These are phyloP conservation scores for Tulasnella sp. DNA, from an alignment of 768 basidiomycete genomes.

Conservation along the genomic window DNA sequence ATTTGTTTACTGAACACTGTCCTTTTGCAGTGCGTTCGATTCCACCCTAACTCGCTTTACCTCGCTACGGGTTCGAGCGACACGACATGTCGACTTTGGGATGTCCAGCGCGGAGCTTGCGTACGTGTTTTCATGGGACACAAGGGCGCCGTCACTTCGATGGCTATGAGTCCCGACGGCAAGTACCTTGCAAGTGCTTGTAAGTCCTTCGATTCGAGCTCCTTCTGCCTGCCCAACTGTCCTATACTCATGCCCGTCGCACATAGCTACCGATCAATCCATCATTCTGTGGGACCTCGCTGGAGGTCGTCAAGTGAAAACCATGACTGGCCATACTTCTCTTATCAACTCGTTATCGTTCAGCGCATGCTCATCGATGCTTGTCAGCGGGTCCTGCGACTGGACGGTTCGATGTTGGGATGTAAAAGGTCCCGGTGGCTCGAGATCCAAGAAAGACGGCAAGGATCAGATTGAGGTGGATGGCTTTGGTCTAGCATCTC, in stretches of 20 bases:
- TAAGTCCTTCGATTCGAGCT: conserved; percentile 29
- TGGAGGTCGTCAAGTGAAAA: conserved; percentile 90
- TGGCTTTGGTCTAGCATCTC: conserved; percentile 24
- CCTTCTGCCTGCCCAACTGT: neutral
- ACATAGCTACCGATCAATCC: conserved; percentile 73
- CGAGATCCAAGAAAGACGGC: conserved; percentile 42
- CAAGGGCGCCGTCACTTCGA: conserved; percentile 73
- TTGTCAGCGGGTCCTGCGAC: conserved; percentile 87
- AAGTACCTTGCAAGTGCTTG: conserved; percentile 87
- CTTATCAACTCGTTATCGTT: conserved; percentile 88
- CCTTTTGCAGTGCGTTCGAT: conserved; percentile 67
- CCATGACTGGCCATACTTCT: conserved; percentile 88
- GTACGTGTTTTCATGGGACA: conserved; percentile 95
- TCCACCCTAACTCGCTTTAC: conserved; percentile 97
- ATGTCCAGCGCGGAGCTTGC: conserved; percentile 90
- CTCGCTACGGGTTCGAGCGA: conserved; percentile 95
- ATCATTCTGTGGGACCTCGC: conserved; percentile 97
- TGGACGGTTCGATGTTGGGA: conserved; percentile 99
- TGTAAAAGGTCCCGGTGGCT: conserved; percentile 69
- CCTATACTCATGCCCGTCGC: neutral
- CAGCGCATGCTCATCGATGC: conserved; percentile 80
- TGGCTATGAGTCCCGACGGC: conserved; percentile 91
- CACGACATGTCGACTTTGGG: conserved; percentile 94
- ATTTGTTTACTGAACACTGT: conserved; percentile 8
- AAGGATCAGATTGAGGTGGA: conserved; percentile 23